Conservation (phyloP, 2,329 filamentous ascomycete genomes). For the Gnomoniopsis smithogilvyi region DNA sequence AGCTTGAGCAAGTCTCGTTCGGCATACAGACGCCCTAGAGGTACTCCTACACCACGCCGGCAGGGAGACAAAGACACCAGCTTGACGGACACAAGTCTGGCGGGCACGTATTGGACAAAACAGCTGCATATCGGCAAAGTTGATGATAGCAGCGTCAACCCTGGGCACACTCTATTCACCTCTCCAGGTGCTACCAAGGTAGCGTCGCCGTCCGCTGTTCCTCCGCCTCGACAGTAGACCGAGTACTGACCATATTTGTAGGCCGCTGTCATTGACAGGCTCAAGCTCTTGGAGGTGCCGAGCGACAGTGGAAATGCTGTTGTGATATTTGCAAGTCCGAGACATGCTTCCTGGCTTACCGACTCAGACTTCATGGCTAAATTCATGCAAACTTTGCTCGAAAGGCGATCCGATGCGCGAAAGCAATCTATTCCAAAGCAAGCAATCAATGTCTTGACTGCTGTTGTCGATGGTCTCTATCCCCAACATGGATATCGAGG, state of each 20-base stretch:
- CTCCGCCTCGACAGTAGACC: too few relatives aligned
- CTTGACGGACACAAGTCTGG: too few relatives aligned
- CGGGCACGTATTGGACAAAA: background rate
- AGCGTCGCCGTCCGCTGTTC: background rate
- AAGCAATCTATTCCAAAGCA: background rate
- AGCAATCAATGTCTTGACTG: constrained; percentile 45
- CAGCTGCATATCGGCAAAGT: background rate
- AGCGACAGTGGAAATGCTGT: constrained; percentile 31
- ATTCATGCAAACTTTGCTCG: background rate
- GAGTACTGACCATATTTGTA: background rate
- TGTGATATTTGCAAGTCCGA: constrained; percentile 47
- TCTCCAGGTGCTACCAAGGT: constrained; percentile 1
- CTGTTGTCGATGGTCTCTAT: constrained; percentile 54
- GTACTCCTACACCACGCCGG: too few relatives aligned
- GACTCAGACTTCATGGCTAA: constrained; percentile 37
- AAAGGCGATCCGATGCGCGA: background rate
- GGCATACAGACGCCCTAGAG: too few relatives aligned
- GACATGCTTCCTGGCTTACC: constrained; percentile 45
- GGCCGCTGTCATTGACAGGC: background rate
- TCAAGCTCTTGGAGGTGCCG: background rate
- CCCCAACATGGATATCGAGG: constrained; percentile 29
- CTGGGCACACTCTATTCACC: constrained; percentile 1
- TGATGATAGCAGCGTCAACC: background rate
- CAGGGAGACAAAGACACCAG: too few relatives aligned
- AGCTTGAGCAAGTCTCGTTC: too few relatives aligned